Evolutionary conservation across 108 stramenopile species (phyloP), one percentile per base, ranked within the genome.

Genomic region (Skeletonema tropicum): DNA sequence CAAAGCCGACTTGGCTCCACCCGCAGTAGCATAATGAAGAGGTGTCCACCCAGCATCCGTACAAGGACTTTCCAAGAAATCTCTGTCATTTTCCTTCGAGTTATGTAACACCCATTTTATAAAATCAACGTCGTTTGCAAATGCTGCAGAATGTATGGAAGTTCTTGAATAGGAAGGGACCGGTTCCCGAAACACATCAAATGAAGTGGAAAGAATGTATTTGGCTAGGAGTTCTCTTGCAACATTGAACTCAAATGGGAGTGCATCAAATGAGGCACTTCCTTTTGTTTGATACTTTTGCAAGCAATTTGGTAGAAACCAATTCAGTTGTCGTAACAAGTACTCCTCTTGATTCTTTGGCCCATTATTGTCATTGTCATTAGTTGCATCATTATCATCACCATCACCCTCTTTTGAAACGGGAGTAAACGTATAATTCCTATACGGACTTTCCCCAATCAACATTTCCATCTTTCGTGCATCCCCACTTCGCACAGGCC

Each of bases 31-130:
- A 74, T 94, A 94, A 80, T 92, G 90, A 33, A 92, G 63, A n/a
- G 90, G 84, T 30, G 87, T 77, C 87, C 87, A 94, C 13, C 94
- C 94, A 29, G 86, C 91, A 55, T 94, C 93, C n/a, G 72, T 32
- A 65, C 93, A 94, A 5, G 76, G 70, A 25, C 46, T 38, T 71
- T 90, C 81, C 52, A 90, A 41, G 57, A 69, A 79, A 11, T 52
- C 58, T 45, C 59, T 41, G 12, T 70, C 79, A 32, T 64, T 48
- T 30, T 60, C 38, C 13, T 59, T 71, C 4, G 23, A 8, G 49
- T 48, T 19, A 19, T 75, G 30, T 70, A 21, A 58, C 2, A 74
- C 49, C 79, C 73, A 80, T 48, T 23, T 38, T 31, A 80, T 42
- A 31, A 80, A 80, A 66, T 70, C 60, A 1, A 46, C 68, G 39